Evolutionary conservation across 169 alveolate genomes (phyloP).

Genomic region (Miamiensis avidus): DNA sequence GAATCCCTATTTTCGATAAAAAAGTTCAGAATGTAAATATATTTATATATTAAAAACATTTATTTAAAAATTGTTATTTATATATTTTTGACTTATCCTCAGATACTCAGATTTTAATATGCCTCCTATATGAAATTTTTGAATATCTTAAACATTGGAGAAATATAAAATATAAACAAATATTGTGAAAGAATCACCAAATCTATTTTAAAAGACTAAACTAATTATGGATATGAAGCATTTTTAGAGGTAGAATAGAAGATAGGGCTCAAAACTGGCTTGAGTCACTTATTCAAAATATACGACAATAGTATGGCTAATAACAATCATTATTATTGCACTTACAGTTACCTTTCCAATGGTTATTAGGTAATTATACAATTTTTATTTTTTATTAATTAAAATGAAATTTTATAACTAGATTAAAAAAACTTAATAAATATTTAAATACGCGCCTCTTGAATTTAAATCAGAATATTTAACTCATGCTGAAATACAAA

Average conservation of each 20-base stretch:
- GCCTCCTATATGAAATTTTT: neutral
- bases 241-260: neutral
- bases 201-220: neutral
- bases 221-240: neutral
- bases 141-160: neutral
- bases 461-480: too few species aligned
- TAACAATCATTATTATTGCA: too few species aligned
- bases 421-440: neutral
- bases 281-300: neutral
- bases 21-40: neutral
- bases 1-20: slow-evolving; percentile 1
- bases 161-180: neutral
- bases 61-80: too few species aligned
- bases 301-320: neutral
- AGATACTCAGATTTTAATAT: slow-evolving; percentile 4
- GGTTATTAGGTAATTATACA: neutral
- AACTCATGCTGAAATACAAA: neutral
- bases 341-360: neutral
- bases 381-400: too few species aligned
- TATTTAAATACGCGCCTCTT: neutral
- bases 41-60: neutral
- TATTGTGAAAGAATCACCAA: neutral
- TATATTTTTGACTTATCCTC: neutral
- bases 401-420: too few species aligned
- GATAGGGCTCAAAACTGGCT: neutral